Evolutionary conservation across 495 filamentous ascomycete genomes (phyloP).

Genomic region (Tirmania nivea): DNA sequence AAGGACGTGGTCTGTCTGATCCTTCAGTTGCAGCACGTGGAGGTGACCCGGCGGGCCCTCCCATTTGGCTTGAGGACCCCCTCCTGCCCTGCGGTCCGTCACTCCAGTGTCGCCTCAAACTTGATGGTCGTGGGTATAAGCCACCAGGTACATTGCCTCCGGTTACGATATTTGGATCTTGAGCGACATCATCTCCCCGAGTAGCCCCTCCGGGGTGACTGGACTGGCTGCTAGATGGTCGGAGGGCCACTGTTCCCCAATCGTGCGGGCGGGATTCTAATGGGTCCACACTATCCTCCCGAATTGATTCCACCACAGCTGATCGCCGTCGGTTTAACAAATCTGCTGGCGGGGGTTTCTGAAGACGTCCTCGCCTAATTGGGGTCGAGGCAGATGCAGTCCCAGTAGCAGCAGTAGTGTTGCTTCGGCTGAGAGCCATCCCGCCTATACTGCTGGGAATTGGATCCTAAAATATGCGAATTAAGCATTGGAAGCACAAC

Average conservation of each 20-base stretch:
- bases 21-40: neutral
- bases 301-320: neutral
- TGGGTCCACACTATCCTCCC: neutral
- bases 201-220: neutral
- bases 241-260: neutral
- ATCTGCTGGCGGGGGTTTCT: neutral
- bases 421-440: no score
- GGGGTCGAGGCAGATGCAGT: neutral
- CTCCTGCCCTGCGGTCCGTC: conserved; percentile 13
- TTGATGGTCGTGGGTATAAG: conserved; percentile 18
- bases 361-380: neutral
- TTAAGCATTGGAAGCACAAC: neutral
- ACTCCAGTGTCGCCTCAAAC: conserved; percentile 16
- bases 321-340: neutral
- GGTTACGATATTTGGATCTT: neutral
- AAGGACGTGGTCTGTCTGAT: conserved; percentile 7
- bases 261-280: neutral
- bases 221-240: neutral
- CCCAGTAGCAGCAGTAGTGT: no score
- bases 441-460: neutral
- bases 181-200: neutral
- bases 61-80: conserved; percentile 1
- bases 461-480: neutral
- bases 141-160: conserved; percentile 4
- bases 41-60: neutral